These are phyloP conservation scores for Phytophthora brassicae DNA, from an alignment of 352 stramenopile species.

Conservation along the genomic window DNA sequence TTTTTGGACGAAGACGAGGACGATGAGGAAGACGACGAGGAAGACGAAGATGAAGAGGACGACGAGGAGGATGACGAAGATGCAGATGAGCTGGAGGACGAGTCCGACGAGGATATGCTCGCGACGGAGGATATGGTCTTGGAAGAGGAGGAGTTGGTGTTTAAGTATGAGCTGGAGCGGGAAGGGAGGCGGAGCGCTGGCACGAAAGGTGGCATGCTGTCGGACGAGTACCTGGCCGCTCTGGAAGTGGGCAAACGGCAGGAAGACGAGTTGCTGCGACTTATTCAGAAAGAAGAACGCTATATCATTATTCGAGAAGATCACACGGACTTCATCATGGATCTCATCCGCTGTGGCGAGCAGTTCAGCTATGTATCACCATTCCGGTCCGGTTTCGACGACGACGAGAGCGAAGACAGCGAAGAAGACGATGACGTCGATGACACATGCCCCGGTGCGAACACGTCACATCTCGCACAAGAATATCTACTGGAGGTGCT, in stretches of 20 bases:
- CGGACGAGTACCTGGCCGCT: constrained; percentile 65
- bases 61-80: constrained; percentile 37
- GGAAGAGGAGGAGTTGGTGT: constrained; percentile 66
- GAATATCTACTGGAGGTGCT: constrained; percentile 80
- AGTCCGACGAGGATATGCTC: constrained; percentile 45
- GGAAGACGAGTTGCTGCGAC: constrained; percentile 67
- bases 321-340: constrained; percentile 80
- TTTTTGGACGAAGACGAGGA: constrained; percentile 75
- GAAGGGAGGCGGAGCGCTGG: constrained; percentile 38
- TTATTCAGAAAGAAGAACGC: constrained; percentile 80
- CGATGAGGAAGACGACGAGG: constrained; percentile 58
- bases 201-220: constrained; percentile 41
- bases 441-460: constrained; percentile 71
- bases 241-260: constrained; percentile 66
- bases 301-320: constrained; percentile 86
- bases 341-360: constrained; percentile 76
- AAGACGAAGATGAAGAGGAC: constrained; percentile 56
- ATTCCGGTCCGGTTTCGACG: constrained; percentile 40
- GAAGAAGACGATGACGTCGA: constrained; percentile 66
- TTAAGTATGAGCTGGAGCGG: constrained; percentile 72
- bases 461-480: constrained; percentile 74
- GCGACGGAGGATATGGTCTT: constrained; percentile 45
- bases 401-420: constrained; percentile 44
- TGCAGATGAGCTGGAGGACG: constrained; percentile 36
- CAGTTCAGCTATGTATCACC: constrained; percentile 72